These are phyloP conservation scores for Arxiozyma bovina DNA, from an alignment of 1,139 yeast genomes.

Conservation along the genomic window DNA sequence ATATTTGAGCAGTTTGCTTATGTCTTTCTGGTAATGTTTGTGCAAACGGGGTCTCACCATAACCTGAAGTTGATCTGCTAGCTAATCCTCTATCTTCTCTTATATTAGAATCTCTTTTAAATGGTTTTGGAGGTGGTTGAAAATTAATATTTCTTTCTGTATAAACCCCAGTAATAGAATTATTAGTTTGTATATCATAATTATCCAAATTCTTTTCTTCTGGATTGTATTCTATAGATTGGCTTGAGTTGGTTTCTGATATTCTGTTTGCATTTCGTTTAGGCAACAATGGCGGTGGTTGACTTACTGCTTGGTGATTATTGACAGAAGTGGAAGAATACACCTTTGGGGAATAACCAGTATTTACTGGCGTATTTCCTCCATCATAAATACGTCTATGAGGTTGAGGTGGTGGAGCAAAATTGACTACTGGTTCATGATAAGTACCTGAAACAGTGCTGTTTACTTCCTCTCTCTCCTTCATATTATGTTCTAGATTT, in stretches of 20 bases:
- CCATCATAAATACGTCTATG: conserved; percentile 10
- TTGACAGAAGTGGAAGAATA: neutral
- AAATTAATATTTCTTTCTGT: conserved; percentile 7
- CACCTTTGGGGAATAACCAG: neutral
- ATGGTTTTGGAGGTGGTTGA: conserved; percentile 24
- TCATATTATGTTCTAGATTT: neutral
- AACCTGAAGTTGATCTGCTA: neutral
- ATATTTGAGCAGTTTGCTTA: neutral
- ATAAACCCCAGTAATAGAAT: conserved; percentile 8
- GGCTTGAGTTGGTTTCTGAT: neutral
- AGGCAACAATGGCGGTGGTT: conserved; percentile 9
- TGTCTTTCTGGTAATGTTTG: neutral
- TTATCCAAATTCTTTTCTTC: neutral
- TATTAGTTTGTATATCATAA: neutral
- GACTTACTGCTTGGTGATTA: neutral
- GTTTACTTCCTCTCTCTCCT: neutral
- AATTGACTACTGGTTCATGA: conserved; percentile 7
- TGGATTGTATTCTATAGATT: neutral
- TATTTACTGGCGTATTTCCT: neutral
- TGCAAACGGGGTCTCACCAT: conserved; percentile 2
- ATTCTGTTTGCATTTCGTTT: neutral
- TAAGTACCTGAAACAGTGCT: conserved; percentile 3
- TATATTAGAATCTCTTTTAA: conserved; percentile 2
- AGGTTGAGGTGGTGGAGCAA: conserved; percentile 32
- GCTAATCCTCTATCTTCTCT: neutral